Percentiles rank a stretch among this genome's conserved stretches.
These are phyloP conservation scores for Pseudognaphalium luteoalbum DNA, from an alignment of 129 eudicot genomes.

Conservation along the genomic window DNA sequence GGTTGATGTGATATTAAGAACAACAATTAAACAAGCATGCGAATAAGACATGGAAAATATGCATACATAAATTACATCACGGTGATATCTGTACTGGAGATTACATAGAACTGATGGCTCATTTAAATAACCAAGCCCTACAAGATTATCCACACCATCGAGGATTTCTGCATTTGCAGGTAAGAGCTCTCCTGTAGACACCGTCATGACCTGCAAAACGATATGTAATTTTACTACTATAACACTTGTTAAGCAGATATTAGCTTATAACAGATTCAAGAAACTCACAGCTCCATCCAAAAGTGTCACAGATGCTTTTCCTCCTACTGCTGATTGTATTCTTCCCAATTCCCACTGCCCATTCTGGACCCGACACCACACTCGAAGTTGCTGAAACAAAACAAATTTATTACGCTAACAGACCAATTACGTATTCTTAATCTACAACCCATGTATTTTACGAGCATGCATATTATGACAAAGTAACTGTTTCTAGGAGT, in stretches of 20 bases:
- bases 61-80: slow-evolving; percentile 78
- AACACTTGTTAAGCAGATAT: slow-evolving; percentile 14
- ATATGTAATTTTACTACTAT: neutral
- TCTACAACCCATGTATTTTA: neutral
- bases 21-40: neutral
- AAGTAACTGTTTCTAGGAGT: neutral
- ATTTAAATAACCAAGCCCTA: slow-evolving; percentile 83
- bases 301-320: slow-evolving; percentile 70
- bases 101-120: slow-evolving; percentile 95
- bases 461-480: neutral
- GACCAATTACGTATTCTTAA: neutral
- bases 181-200: slow-evolving; percentile 59
- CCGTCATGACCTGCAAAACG: slow-evolving; percentile 54
- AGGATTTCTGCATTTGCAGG: slow-evolving; percentile 93
- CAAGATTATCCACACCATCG: slow-evolving; percentile 86
- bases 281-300: slow-evolving; percentile 78
- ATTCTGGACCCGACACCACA: slow-evolving; percentile 70
- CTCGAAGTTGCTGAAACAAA: slow-evolving; percentile 77
- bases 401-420: neutral
- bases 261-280: slow-evolving; percentile 9
- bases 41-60: neutral
- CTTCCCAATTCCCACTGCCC: slow-evolving; percentile 83
- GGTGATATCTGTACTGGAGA: slow-evolving; percentile 65
- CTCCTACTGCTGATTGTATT: slow-evolving; percentile 69
- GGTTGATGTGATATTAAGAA: neutral